Percentiles rank a stretch among this genome's conserved stretches.
Conservation (phyloP, 176 grass and related monocot genomes). For the Oryza longistaminata region DNA sequence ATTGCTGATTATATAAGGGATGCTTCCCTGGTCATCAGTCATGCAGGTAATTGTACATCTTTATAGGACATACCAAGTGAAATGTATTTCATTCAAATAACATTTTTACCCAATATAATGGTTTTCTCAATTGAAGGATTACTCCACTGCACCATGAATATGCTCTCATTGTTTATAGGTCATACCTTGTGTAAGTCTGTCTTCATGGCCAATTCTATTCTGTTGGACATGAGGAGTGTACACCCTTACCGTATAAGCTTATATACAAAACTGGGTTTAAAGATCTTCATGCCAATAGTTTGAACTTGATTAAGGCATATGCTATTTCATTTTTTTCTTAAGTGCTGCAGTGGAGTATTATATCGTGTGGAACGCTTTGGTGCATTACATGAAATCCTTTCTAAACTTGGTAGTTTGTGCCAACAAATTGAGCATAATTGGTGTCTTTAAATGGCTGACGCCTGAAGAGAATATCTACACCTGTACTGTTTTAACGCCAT, state of each 20-base stretch:
- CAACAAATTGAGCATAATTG: not conserved
- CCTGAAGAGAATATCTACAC: not conserved
- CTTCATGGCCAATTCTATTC: not conserved
- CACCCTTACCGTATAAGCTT: not conserved
- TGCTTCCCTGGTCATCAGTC: slow-evolving; percentile 82
- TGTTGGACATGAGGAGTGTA: not conserved
- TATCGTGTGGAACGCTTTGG: not conserved
- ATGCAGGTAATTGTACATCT: slow-evolving; percentile 58
- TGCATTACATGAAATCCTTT: not conserved
- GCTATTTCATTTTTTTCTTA: not conserved
- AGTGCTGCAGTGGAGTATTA: not conserved
- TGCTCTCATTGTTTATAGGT: not conserved
- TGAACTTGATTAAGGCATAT: not conserved
- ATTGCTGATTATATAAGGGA: slow-evolving; percentile 69
- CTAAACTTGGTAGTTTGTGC: not conserved
- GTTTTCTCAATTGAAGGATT: not conserved
- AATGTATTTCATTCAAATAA: too few species aligned
- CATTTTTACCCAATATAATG: too few species aligned
- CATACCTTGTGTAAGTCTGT: not conserved
- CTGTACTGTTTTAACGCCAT: not conserved
- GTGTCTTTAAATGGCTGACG: not conserved
- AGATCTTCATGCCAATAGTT: not conserved
- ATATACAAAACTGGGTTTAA: not conserved
- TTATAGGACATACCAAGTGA: too few species aligned
- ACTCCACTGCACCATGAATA: not conserved